Evolutionary conservation across 129 eudicot species (phyloP), one percentile per base, ranked within the genome.

Genomic region (Helianthus annuus): DNA sequence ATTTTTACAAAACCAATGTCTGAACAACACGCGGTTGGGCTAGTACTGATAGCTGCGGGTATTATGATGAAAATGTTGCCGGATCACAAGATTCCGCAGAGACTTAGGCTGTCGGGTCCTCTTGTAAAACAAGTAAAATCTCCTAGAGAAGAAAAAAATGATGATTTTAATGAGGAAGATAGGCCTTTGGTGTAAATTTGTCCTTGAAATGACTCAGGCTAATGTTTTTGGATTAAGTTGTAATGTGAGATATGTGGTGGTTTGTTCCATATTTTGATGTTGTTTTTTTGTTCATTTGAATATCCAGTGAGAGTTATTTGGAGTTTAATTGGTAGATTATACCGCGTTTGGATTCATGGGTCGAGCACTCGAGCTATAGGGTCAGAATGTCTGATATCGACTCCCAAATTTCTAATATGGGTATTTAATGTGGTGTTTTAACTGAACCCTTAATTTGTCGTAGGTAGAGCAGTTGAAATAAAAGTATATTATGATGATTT

Each of bases 1-100:
- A 70, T 89, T 19, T 89, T 89, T 55, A 89, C 96, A 44, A 89
- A 89, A 84, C 96, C 96, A 7, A 84, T 89, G 48, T 86, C 96
- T 0, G 86, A 80, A 71, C 92, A 86, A 74, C 96, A 89, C 15
- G 87, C 83, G 56, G 76, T 86, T 16, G 96, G 96, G 48, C 61
- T 89, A 46, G 68, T 89, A 70, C 84, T 89, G 27, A 89, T 89
- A 58, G 69, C 83, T 40, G 86, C 81, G 90, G 96, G 96, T 34
- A 86, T 89, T 40, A 71, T 86, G 55, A 39, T 89, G 87, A 89
- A 89, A 76, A 72, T 89, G 82, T 78, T 86, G 66, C 93, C 89
- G 2, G 85, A 89, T 42, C 80, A 81, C 75, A 89, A 84, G 79
- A 64, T 85, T 36, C 85, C 83, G 0, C 83, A 67, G 13, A 57